Evolutionary conservation across 257 asterid genomes (phyloP).

Genomic region (Scutellaria baicalensis): DNA sequence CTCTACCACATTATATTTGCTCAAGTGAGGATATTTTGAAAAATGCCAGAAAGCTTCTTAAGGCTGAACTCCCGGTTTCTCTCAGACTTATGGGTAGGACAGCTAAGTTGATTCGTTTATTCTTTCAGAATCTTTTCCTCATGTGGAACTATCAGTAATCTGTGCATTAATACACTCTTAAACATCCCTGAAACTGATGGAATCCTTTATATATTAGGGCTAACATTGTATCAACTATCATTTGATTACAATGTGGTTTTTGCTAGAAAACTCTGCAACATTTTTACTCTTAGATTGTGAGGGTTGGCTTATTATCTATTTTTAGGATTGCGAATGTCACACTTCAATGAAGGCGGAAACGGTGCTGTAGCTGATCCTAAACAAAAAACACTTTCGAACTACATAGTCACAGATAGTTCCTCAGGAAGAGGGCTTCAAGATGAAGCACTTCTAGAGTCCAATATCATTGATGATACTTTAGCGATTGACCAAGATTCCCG

Average conservation of each 20-base stretch:
- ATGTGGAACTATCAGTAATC: background rate
- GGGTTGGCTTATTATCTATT: background rate
- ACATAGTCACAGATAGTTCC: conserved; percentile 41
- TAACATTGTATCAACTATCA: background rate
- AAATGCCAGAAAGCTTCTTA: conserved; percentile 83
- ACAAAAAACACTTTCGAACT: conserved; percentile 70
- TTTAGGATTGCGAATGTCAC: conserved; percentile 83
- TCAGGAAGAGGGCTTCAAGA: conserved; percentile 26
- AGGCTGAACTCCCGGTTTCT: conserved; percentile 85
- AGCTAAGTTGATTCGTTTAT: background rate
- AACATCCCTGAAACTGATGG: background rate
- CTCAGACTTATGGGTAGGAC: conserved; percentile 85
- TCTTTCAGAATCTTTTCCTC: background rate
- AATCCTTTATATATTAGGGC: background rate
- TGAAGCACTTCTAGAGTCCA: conserved; percentile 20
- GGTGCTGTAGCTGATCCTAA: conserved; percentile 55
- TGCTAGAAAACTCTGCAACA: background rate
- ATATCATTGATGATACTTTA: conserved; percentile 26
- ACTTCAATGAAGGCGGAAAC: conserved; percentile 58
- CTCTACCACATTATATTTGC: conserved; percentile 59
- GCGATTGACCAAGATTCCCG: conserved; percentile 18
- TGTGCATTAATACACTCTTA: background rate
- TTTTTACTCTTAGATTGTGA: too few species aligned
- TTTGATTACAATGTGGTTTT: background rate
- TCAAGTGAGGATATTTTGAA: conserved; percentile 70